Percentiles rank a stretch among this genome's conserved stretches.
phyloP scores from a whole-genome alignment of 75 land plant genomes.

The Pinus tabuliformis region DNA sequence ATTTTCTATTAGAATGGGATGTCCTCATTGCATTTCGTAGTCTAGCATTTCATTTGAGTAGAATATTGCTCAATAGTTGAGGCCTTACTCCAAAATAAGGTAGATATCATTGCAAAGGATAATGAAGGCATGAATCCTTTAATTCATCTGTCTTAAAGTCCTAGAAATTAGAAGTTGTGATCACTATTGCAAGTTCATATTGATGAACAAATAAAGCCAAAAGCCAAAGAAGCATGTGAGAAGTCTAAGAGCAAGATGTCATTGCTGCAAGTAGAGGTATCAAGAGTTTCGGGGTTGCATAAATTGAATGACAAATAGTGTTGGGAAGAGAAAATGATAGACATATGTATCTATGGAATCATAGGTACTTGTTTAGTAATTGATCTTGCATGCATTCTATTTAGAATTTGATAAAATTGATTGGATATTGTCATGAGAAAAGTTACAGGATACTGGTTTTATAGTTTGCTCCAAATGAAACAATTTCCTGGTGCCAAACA shows the following conservation, averaged over 20 bases:
- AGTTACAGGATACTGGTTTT: no score
- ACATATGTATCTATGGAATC: no score
- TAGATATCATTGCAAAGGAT: conserved; percentile 75
- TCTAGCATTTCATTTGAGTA: conserved; percentile 61
- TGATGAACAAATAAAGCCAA: conserved; percentile 62
- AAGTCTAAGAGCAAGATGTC: conserved; percentile 72
- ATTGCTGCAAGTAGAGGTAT: conserved; percentile 65
- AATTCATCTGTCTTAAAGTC: conserved; percentile 67
- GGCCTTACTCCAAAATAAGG: conserved; percentile 62
- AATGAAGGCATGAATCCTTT: conserved; percentile 79
- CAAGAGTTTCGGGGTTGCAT: no score
- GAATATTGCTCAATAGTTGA: conserved; percentile 60
- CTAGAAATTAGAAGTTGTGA: conserved; percentile 60
- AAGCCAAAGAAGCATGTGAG: conserved; percentile 59
- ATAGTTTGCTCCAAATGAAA: no score
- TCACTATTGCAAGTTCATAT: conserved; percentile 46
- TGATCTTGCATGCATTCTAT: no score
- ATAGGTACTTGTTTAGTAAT: no score
- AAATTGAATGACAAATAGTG: no score
- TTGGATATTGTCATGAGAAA: no score
- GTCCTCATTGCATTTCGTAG: conserved; percentile 90
- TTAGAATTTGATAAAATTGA: no score
- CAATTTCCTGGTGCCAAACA: no score
- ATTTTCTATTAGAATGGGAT: conserved; percentile 99
- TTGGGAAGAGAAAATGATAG: no score